Conservation (phyloP, 805 yeast species). For the Candida alai region DNA sequence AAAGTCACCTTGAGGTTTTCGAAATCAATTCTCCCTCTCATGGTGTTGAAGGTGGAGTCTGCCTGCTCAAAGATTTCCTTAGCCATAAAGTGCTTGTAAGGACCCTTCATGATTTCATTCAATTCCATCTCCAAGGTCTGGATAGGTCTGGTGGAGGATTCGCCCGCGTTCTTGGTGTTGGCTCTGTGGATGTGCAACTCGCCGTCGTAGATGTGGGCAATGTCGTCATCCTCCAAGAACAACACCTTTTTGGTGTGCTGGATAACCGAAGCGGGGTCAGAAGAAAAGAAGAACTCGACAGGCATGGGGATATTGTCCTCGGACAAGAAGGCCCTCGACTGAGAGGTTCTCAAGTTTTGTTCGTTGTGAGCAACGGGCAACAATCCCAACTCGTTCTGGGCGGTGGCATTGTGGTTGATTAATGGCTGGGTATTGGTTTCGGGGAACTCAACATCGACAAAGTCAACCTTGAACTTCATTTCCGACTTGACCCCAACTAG, state of each 20-base stretch:
- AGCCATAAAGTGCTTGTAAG: conserved; percentile 95
- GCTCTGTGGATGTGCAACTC: conserved; percentile 98
- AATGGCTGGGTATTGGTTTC: conserved; percentile 38
- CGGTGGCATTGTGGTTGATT: conserved; percentile 10
- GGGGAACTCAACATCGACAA: conserved; percentile 97
- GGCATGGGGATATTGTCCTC: conserved; percentile 93
- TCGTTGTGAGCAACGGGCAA: conserved; percentile 53
- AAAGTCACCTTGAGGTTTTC: conserved; percentile 69
- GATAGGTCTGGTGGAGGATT: conserved; percentile 91
- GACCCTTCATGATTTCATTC: conserved; percentile 97
- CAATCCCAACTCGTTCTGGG: conserved; percentile 28
- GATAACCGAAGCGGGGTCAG: conserved; percentile 95
- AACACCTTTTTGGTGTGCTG: conserved; percentile 97
- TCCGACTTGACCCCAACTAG: conserved; percentile 97
- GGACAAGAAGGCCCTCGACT: conserved; percentile 93
- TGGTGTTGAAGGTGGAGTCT: conserved; percentile 94
- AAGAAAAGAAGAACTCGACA: conserved; percentile 90
- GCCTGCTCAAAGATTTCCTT: conserved; percentile 99
- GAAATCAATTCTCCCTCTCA: conserved; percentile 98
- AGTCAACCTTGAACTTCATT: conserved; percentile 91
- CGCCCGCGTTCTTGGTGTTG: conserved; percentile 65
- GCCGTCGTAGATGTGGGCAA: conserved; percentile 97
- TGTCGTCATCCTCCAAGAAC: conserved; percentile 96
- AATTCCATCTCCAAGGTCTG: conserved; percentile 96
- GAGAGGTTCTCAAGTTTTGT: conserved; percentile 72